phyloP scores from a whole-genome alignment of 306 rosid genomes.

The Dryas alaskensis region DNA sequence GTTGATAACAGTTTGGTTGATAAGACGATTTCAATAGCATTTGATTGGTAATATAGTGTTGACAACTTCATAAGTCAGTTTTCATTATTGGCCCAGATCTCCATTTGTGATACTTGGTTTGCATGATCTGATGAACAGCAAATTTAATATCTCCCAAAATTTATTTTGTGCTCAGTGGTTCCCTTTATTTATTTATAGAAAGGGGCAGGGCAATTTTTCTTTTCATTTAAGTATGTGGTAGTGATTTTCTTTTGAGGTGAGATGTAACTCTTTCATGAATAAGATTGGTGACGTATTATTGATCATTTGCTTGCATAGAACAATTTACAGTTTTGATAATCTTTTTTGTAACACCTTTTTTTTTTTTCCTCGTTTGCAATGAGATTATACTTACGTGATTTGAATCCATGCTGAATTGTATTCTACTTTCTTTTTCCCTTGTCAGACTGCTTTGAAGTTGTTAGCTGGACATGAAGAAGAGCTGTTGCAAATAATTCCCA shows the following conservation, averaged over 20 bases:
- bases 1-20: neutral
- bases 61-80: neutral
- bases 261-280: neutral
- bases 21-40: neutral
- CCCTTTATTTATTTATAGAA: neutral
- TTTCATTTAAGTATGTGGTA: neutral
- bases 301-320: neutral
- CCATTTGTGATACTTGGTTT: neutral
- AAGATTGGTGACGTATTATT: constrained; percentile 14
- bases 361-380: neutral
- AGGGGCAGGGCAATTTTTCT: neutral
- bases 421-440: constrained; percentile 22
- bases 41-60: neutral
- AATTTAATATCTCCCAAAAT: neutral
- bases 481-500: constrained; percentile 56
- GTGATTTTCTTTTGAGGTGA: constrained; percentile 3
- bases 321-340: neutral
- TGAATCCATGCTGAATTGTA: constrained; percentile 16
- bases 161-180: neutral
- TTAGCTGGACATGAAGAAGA: constrained; percentile 64
- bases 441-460: constrained; percentile 77
- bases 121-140: neutral
- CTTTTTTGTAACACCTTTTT: constrained; percentile 1
- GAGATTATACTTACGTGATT: neutral
- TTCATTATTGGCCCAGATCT: neutral